Conservation (phyloP, 2,329 filamentous ascomycete species). For the Aureobasidium leucospermi region DNA sequence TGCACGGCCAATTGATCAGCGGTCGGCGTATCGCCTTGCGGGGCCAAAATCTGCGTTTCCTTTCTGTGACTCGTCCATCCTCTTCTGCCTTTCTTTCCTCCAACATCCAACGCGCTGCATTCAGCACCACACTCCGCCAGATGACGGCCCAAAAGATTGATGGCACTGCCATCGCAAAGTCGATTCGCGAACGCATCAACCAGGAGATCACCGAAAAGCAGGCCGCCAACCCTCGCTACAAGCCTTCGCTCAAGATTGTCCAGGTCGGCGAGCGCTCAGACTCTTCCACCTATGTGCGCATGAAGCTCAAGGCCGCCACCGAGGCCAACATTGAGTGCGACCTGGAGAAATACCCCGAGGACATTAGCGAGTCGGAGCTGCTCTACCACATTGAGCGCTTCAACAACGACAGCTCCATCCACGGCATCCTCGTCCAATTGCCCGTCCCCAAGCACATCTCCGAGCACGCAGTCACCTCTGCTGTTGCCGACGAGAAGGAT, state of each 20-base stretch:
- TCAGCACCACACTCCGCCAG: conserved; percentile 48
- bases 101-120: conserved; percentile 21
- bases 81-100: neutral
- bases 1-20: conserved; percentile 16
- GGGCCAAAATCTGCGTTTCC: conserved; percentile 13
- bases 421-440: conserved; percentile 90
- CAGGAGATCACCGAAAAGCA: conserved; percentile 76
- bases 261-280: conserved; percentile 94
- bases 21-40: conserved; percentile 10
- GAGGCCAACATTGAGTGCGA: conserved; percentile 92
- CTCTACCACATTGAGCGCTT: conserved; percentile 71
- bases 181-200: conserved; percentile 75
- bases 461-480: conserved; percentile 83
- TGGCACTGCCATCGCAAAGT: conserved; percentile 89
- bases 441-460: conserved; percentile 84
- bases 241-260: conserved; percentile 86
- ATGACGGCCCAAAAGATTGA: conserved; percentile 93
- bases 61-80: neutral
- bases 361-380: conserved; percentile 76
- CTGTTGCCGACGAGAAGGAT: conserved; percentile 89
- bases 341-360: conserved; percentile 73
- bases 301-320: conserved; percentile 96
- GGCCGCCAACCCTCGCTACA: conserved; percentile 75
- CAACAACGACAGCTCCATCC: conserved; percentile 79
- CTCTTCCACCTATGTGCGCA: conserved; percentile 96